These are phyloP conservation scores for Clonostachys sp. DNA, from an alignment of 2,329 filamentous ascomycete species.

Conservation along the genomic window DNA sequence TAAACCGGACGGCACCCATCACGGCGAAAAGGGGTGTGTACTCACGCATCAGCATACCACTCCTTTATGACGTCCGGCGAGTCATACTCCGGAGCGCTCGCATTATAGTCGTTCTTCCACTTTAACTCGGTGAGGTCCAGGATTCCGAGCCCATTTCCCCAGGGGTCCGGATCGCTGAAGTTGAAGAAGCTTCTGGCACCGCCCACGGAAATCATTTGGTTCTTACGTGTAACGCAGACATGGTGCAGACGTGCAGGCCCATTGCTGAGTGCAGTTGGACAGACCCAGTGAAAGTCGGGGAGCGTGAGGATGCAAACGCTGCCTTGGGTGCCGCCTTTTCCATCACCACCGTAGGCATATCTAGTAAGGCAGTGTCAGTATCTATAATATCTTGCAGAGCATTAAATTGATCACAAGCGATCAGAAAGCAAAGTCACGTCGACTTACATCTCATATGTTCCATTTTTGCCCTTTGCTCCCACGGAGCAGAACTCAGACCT, in stretches of 20 bases:
- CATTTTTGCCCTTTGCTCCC: slow-evolving; percentile 19
- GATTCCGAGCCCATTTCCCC: slow-evolving; percentile 27
- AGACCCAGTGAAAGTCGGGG: slow-evolving; percentile 25
- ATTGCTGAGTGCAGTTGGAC: neutral
- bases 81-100: slow-evolving; percentile 20
- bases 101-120: slow-evolving; percentile 26
- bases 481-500: slow-evolving; percentile 20
- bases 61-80: slow-evolving; percentile 19
- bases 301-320: slow-evolving; percentile 29
- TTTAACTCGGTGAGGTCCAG: slow-evolving; percentile 29
- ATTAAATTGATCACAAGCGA: too few relatives aligned
- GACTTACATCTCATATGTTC: slow-evolving; percentile 27
- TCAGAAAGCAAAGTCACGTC: too few relatives aligned
- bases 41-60: slow-evolving; percentile 22
- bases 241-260: slow-evolving; percentile 18
- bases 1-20: too few relatives aligned
- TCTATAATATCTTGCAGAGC: too few relatives aligned
- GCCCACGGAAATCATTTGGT: slow-evolving; percentile 33
- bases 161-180: slow-evolving; percentile 20
- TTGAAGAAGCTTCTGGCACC: slow-evolving; percentile 12
- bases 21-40: neutral
- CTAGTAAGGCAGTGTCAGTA: slow-evolving; percentile 6
- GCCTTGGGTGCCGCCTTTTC: slow-evolving; percentile 10
- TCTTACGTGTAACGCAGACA: slow-evolving; percentile 24
- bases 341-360: slow-evolving; percentile 28